Conservation (phyloP, 805 yeast genomes). For the Lipomyces lipofer region DNA sequence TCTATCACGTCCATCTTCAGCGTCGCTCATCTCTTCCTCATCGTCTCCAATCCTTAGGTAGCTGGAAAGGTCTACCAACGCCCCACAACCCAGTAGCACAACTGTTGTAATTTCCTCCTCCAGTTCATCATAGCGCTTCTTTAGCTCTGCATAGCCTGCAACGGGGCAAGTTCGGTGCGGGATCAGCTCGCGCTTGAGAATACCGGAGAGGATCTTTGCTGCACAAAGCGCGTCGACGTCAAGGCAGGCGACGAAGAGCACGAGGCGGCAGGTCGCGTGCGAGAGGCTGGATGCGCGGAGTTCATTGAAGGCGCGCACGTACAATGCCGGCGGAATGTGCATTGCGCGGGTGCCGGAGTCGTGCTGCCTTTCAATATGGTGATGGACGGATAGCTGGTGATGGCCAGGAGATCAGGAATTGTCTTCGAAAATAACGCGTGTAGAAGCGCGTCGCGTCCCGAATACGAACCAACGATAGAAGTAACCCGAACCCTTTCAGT, state of each 20-base stretch:
- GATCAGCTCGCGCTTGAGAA: constrained; percentile 76
- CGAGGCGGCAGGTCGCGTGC: constrained; percentile 88
- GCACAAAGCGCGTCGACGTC: constrained; percentile 92
- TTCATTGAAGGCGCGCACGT: constrained; percentile 63
- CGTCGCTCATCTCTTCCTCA: constrained; percentile 26
- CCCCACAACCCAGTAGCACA: constrained; percentile 88
- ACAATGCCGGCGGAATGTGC: constrained; percentile 74
- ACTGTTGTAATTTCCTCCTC: constrained; percentile 78
- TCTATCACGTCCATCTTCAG: constrained; percentile 30
- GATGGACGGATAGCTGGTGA: too few relatives aligned
- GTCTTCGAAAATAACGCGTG: too few relatives aligned
- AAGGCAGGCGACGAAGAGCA: constrained; percentile 84
- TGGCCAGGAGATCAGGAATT: too few relatives aligned
- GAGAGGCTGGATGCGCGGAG: constrained; percentile 73
- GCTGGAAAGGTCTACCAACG: constrained; percentile 77
- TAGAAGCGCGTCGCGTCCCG: too few relatives aligned
- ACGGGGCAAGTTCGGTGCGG: constrained; percentile 90
- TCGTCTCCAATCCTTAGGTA: constrained; percentile 42
- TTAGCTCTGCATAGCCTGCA: constrained; percentile 80
- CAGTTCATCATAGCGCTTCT: constrained; percentile 57
- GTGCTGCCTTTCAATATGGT: too few relatives aligned
- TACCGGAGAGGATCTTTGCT: constrained; percentile 66
- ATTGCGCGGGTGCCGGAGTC: too few relatives aligned
- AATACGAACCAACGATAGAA: too few relatives aligned
- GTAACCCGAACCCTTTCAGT: too few relatives aligned